Evolutionary conservation across 257 asterid genomes (phyloP), one percentile per base, ranked within the genome.

Genomic region (Solanum arcanum): DNA sequence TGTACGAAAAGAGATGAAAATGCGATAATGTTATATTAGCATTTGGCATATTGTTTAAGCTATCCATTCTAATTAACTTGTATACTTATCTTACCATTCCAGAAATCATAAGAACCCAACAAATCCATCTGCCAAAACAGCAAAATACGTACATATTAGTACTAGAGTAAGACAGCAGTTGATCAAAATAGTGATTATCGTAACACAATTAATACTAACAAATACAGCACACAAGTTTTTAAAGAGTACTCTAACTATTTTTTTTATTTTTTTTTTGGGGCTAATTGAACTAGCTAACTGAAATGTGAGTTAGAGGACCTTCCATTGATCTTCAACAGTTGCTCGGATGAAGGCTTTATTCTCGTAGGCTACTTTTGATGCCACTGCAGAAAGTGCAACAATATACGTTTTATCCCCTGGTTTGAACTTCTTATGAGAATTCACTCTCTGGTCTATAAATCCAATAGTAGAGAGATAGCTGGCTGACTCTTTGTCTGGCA

Each of bases 321-420:
- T 92, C 97, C 98, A 94, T 76, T 76, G 90, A 23, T 90, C 87
- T 83, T 95, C 89, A 80, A 95, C 94, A 0, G 87, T 89, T 44
- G 68, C 44, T 89, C 84, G 87, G 89, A 92, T 89, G 87, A 90
- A 91, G 21, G 88, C 91, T 6, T 86, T 70, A 87, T 95, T 95
- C 89, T 95, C 98, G 37, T 94, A 95, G 68, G 97, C 93, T 87
- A 94, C 13, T 90, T 95, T 95, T 12, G 97, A 95, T 23, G 98
- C 97, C 94, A 93, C 84, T 4, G 93, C 96, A 23, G 89, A 90
- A 13, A 95, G 91, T 29, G 90, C 59, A 13, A 90, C 89, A 15
- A 90, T 86, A 59, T 95, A 94, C 88, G 89, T 91, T 46, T 62
- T 82, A 83, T 83, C 90, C 69, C 88, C 92, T 6, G 93, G 95